Conservation (phyloP, 1,284 basidiomycete genomes). For the Entoloma clypeatum region DNA sequence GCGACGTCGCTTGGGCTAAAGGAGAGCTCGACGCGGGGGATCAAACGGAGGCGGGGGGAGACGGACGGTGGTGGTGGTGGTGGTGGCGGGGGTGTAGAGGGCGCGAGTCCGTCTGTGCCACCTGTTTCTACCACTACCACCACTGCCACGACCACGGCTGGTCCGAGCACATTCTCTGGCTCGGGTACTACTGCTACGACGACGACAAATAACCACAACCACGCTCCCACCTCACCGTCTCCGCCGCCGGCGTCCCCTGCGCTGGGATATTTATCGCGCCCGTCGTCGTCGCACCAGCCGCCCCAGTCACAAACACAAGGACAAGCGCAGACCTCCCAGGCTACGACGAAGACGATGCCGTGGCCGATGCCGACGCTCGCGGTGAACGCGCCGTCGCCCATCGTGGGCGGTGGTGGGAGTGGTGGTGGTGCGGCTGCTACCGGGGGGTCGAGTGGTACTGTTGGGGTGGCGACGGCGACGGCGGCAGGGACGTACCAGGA, state of each 20-base stretch:
- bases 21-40: conserved; percentile 60
- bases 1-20: conserved; percentile 71
- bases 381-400: conserved; percentile 32
- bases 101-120: conserved; percentile 24
- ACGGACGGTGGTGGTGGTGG: no score
- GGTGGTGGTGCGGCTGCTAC: conserved; percentile 23
- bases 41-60: conserved; percentile 49
- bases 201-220: conserved; percentile 23
- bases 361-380: conserved; percentile 47
- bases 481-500: conserved; percentile 18
- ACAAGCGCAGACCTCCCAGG: conserved; percentile 21
- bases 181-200: conserved; percentile 23
- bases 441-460: conserved; percentile 15
- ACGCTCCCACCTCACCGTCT: conserved; percentile 32
- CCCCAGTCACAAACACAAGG: conserved; percentile 16
- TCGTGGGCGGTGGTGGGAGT: no score
- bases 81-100: conserved; percentile 12
- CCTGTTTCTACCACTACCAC: conserved; percentile 20
- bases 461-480: conserved; percentile 5
- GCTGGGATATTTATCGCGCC: conserved; percentile 33
- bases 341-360: conserved; percentile 25
- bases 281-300: conserved; percentile 30
- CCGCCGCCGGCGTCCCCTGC: conserved; percentile 40
- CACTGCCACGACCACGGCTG: conserved; percentile 12
- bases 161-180: conserved; percentile 17